phyloP scores from a whole-genome alignment of 2,329 filamentous ascomycete genomes.

The Verticillium alfalfae region DNA sequence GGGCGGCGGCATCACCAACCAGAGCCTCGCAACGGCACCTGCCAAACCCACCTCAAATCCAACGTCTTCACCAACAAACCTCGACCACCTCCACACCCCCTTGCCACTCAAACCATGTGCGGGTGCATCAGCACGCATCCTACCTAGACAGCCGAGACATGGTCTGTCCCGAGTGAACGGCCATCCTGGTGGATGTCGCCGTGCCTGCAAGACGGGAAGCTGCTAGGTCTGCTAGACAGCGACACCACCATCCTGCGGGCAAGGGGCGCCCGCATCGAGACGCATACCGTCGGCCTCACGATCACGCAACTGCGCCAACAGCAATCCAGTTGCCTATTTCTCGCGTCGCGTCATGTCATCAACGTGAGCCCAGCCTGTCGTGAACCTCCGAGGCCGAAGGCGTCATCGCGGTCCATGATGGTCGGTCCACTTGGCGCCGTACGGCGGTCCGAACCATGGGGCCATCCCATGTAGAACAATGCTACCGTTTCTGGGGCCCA shows the following conservation, averaged over 20 bases:
- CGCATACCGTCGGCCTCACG: not conserved
- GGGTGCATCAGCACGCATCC: not conserved
- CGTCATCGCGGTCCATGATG: not conserved
- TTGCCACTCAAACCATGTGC: not conserved
- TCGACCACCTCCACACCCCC: not conserved
- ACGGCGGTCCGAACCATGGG: not conserved
- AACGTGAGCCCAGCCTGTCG: not conserved
- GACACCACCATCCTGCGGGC: not conserved
- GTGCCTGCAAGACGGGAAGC: not conserved
- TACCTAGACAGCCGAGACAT: not conserved
- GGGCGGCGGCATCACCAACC: not conserved
- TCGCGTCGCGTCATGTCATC: not conserved
- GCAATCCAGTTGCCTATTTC: not conserved
- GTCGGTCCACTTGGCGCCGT: not conserved
- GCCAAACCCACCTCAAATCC: not conserved
- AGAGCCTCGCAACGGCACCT: not conserved
- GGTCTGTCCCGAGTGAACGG: not conserved
- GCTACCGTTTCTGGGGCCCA: not conserved
- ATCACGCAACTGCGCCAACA: not conserved
- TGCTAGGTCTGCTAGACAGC: not conserved
- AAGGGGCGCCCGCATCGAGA: not conserved
- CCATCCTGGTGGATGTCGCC: not conserved
- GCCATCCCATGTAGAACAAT: not conserved
- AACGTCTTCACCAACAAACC: not conserved
- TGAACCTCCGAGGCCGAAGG: not conserved